Evolutionary conservation across 805 yeast genomes (phyloP), one percentile per base, ranked within the genome.

Genomic region (Spathaspora arborariae): DNA sequence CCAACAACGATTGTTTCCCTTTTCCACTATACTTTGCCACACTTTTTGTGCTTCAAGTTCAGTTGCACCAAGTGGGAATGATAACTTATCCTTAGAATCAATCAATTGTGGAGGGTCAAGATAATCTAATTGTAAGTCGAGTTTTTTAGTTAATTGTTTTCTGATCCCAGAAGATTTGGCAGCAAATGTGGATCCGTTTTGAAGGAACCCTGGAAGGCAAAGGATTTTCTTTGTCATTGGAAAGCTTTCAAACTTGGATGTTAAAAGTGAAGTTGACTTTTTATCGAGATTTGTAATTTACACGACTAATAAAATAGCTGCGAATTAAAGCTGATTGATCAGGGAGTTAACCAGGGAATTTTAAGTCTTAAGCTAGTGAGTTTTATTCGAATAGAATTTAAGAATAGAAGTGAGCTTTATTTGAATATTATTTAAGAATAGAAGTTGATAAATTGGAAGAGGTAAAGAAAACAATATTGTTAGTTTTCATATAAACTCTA

Each of bases 131-230:
- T 66, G 59, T 42, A 58, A 55, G 22, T 51, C 47, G 21, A 57
- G 52, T 22, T 58, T 53, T 46, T 64, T 64, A 11, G 62, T 60
- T 47, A 65, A 57, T 11, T 54, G 45, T 47, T 61, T 65, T 15
- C 67, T 47, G 15, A 70, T 45, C 0, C 65, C 69, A 10, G 70
- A 57, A 6, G 69, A 55, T 45, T 67, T 68, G 34, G 62, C 65
- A 1, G 68, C 68, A 16, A 71, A 53, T 3, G 60, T 42, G 39
- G 53, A 55, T 16, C 68, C 73, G 42, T 59, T 63, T 45, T 71
- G 76, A 18, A 71, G 54, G 51, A 56, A 71, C 2, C 76, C 76
- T 16, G 73, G 74, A 20, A 71, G 58, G 16, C 51, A 51, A 20
- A 51, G 46, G n/a, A 51, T 47, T 33, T 41, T 51, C 38, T 41